Evolutionary conservation across 805 yeast genomes (phyloP).

Genomic region (Candida patagonica): DNA sequence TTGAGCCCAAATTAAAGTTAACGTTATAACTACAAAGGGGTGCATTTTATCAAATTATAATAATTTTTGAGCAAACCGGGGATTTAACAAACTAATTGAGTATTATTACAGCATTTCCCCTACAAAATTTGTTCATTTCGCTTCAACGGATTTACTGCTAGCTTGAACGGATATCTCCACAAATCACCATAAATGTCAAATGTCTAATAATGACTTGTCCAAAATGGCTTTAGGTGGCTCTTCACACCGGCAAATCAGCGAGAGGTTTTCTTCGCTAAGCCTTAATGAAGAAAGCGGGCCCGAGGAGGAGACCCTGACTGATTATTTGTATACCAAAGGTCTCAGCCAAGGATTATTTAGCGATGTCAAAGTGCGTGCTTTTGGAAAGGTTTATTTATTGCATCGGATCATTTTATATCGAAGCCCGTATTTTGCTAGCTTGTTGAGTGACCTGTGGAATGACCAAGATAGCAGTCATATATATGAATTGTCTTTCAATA

Average conservation of each 20-base stretch:
- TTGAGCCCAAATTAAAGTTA: no score
- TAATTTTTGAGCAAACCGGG: no score
- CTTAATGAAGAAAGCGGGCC: background rate
- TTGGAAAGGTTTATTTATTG: conserved; percentile 35
- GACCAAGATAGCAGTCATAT: conserved; percentile 17
- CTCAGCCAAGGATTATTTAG: conserved; percentile 8
- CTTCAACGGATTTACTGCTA: no score
- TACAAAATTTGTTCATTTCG: no score
- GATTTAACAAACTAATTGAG: no score
- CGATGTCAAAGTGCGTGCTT: conserved; percentile 31
- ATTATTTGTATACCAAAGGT: conserved; percentile 8
- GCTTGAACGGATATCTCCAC: no score
- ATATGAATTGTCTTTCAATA: conserved; percentile 27
- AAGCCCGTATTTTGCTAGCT: conserved; percentile 38
- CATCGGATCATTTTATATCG: conserved; percentile 39
- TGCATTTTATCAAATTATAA: no score
- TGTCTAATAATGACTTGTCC: background rate
- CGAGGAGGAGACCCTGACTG: background rate
- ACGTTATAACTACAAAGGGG: no score
- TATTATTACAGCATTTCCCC: no score
- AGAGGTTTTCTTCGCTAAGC: background rate
- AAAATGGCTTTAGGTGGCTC: background rate
- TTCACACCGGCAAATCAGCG: background rate
- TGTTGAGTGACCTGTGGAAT: conserved; percentile 39
- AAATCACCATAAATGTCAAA: no score